Conservation (phyloP, 495 filamentous ascomycete species). For the Acidomyces sp. region DNA sequence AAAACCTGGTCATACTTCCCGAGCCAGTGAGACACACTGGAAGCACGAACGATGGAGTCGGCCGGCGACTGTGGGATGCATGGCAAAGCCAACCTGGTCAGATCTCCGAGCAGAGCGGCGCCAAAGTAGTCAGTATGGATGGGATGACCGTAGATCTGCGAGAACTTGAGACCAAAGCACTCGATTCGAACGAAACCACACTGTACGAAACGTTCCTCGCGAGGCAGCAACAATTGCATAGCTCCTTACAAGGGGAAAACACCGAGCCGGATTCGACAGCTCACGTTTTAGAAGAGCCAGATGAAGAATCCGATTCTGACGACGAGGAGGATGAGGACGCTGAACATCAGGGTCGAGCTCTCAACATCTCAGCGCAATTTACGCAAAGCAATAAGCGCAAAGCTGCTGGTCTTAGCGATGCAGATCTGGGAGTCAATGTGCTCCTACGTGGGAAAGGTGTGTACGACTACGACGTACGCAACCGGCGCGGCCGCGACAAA, state of each 20-base stretch:
- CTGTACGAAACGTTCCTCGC: constrained; percentile 87
- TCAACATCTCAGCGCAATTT: constrained; percentile 74
- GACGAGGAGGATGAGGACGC: constrained; percentile 72
- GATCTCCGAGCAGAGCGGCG: constrained; percentile 2
- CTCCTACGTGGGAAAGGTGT: constrained; percentile 75
- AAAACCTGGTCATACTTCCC: constrained; percentile 75
- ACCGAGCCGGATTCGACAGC: constrained; percentile 48
- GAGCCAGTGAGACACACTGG: constrained; percentile 32
- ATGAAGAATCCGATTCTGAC: constrained; percentile 25
- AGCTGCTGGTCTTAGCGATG: constrained; percentile 68
- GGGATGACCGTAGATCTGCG: constrained; percentile 48
- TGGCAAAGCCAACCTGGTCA: constrained; percentile 16
- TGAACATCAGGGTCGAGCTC: constrained; percentile 79
- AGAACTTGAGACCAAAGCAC: constrained; percentile 45
- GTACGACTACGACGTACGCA: constrained; percentile 85
- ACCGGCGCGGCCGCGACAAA: constrained; percentile 82
- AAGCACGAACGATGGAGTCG: constrained; percentile 18
- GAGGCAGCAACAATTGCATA: constrained; percentile 65
- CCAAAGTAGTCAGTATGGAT: constrained; percentile 40
- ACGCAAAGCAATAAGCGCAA: constrained; percentile 54
- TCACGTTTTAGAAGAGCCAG: constrained; percentile 71
- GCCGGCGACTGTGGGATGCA: constrained; percentile 27
- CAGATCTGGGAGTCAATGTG: constrained; percentile 81
- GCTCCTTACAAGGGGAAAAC: constrained; percentile 54
- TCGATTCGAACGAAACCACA: constrained; percentile 59